A percentile compares a stretch with the other conserved stretches of the same genome.
These are phyloP conservation scores for Cucumis hystrix DNA, from an alignment of 306 rosid genomes.

Conservation along the genomic window DNA sequence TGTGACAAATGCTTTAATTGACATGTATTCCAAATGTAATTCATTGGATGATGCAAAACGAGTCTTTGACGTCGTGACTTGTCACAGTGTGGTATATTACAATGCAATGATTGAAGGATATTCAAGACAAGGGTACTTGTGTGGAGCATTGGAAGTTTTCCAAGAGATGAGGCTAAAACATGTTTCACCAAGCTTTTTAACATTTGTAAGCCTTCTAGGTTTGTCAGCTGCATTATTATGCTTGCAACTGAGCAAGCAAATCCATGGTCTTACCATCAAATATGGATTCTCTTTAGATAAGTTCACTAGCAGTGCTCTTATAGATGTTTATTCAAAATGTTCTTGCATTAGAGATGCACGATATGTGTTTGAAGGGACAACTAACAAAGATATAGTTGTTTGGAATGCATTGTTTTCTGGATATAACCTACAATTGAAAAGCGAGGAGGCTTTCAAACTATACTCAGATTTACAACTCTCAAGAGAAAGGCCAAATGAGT, in stretches of 20 bases:
- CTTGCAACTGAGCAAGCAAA: conserved; percentile 59
- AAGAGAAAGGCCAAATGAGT: conserved; percentile 54
- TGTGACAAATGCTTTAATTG: conserved; percentile 78
- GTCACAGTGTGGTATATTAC: conserved; percentile 53
- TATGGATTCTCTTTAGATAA: conserved; percentile 53
- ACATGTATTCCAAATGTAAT: conserved; percentile 81
- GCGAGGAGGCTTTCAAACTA: conserved; percentile 62
- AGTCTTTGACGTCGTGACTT: conserved; percentile 38
- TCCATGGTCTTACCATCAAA: conserved; percentile 51
- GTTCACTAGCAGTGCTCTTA: conserved; percentile 70
- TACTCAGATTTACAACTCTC: conserved; percentile 42
- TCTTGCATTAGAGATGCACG: conserved; percentile 47
- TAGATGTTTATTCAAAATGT: conserved; percentile 83
- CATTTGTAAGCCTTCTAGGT: conserved; percentile 79
- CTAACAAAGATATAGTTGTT: conserved; percentile 60
- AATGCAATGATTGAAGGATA: conserved; percentile 95
- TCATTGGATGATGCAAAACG: conserved; percentile 56
- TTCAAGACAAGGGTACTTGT: conserved; percentile 39
- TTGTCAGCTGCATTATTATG: conserved; percentile 41
- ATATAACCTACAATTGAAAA: conserved; percentile 38
- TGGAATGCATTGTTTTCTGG: conserved; percentile 88
- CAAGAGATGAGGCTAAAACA: conserved; percentile 42
- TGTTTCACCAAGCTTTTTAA: conserved; percentile 45
- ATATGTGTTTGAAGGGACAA: conserved; percentile 57
- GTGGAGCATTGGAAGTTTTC: conserved; percentile 57